Base-by-base conservation (phyloP, 148 eudicot species). In the Vaccinium vitisidaea region DNA sequence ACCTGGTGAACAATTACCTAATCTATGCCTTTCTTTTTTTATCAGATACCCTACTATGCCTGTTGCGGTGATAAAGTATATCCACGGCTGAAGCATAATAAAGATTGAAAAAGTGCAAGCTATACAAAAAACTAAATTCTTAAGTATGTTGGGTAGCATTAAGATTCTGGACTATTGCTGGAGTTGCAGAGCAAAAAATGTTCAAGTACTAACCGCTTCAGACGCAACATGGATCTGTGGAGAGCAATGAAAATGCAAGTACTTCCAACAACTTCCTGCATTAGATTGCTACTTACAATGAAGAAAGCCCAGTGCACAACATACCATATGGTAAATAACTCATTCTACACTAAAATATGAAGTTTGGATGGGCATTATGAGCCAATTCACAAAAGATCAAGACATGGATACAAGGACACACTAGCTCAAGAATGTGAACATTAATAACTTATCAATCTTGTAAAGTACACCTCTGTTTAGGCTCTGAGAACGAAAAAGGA, bases 211-310 rank as follows among this genome's bases (percentile, higher is more conserved):
- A 80, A 97, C 98, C 98, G 96, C 36, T 89, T 90, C 58, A 95
- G 97, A 74, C 89, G 92, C 87, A 94, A 82, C 99, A 97, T 94
- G 89, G 98, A 93, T 87, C 91, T 91, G 84, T 94, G 96, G 54
- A 97, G 92, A 85, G 99, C 97, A 86, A 94, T 70, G 85, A 97
- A 97, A 70, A 93, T 88, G 87, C 88, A 85, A 84, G 95, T 97
- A 87, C 99, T 92, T 86, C 99, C 99, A 70, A 91, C 81, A 83
- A 93, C 88, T 88, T 95, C 99, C 99, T 96, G 88, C 87, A 86
- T 12, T 46, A 83, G 36, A 70, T 58, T 32, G 80, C 25, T 12
- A 56, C 12, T 23, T 8, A 63, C 16, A 54, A 71, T 14, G 12
- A 69, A 50, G 39, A 83, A 15, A 46, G 50, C 27, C 50, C 27